phyloP scores from a whole-genome alignment of 352 stramenopile genomes.

The Phytophthora agathidicida region DNA sequence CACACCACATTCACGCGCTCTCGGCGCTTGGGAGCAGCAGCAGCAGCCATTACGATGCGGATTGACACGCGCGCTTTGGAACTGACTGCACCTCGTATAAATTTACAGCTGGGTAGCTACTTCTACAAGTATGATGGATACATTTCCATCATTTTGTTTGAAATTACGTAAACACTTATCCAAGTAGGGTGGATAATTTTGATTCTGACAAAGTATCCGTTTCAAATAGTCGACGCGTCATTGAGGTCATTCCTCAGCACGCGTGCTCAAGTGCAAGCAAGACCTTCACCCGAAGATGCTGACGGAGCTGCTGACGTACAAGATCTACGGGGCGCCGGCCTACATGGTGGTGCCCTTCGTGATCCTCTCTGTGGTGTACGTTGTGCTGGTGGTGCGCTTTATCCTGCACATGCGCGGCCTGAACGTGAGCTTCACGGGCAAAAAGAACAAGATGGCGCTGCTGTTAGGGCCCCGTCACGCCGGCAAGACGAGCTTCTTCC shows the following conservation, averaged over 20 bases:
- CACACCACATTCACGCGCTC: slow-evolving; percentile 47
- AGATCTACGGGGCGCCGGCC: slow-evolving; percentile 62
- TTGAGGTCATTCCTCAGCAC: slow-evolving; percentile 23
- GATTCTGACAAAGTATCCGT: no score
- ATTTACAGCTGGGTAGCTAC: no score
- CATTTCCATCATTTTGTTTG: no score
- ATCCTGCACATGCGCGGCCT: slow-evolving; percentile 71
- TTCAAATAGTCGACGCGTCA: slow-evolving; percentile 26
- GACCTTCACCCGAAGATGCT: slow-evolving; percentile 16
- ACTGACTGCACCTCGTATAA: slow-evolving; percentile 6
- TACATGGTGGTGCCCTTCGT: slow-evolving; percentile 63
- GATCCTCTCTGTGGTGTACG: slow-evolving; percentile 49
- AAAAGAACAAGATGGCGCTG: slow-evolving; percentile 77
- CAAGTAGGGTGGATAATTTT: no score
- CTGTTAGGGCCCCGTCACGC: slow-evolving; percentile 66
- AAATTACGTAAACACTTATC: no score
- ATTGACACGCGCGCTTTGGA: slow-evolving; percentile 7
- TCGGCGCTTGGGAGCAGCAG: slow-evolving; percentile 9
- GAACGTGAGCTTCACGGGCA: slow-evolving; percentile 67
- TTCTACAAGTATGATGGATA: no score
- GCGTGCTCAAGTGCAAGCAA: slow-evolving; percentile 10
- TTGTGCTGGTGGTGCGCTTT: slow-evolving; percentile 66
- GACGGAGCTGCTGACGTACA: slow-evolving; percentile 40
- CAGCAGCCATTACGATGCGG: slow-evolving; percentile 13
- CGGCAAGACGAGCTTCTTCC: slow-evolving; percentile 87